Conservation (phyloP, 1,139 yeast genomes). For the Diutina mesorugosa region DNA sequence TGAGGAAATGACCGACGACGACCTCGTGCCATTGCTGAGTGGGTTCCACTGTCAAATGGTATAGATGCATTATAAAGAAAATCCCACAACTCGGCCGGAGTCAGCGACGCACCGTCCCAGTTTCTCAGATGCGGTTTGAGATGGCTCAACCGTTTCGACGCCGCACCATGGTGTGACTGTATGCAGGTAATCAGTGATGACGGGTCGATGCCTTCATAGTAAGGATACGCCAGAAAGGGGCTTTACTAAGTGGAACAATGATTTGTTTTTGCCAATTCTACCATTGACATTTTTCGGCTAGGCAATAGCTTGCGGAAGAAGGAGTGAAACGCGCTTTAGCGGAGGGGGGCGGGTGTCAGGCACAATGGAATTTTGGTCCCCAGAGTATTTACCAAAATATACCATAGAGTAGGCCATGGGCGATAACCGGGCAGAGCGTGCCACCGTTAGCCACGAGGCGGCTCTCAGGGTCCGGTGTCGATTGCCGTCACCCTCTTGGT, state of each 20-base stretch:
- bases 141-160: too few species aligned
- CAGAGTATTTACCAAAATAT: neutral
- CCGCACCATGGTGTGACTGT: too few species aligned
- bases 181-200: too few species aligned
- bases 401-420: neutral
- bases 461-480: neutral
- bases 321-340: neutral
- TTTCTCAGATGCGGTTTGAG: too few species aligned
- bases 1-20: constrained; percentile 57
- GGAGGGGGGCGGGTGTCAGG: neutral
- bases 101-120: too few species aligned
- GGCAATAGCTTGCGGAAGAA: neutral
- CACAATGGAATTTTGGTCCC: neutral
- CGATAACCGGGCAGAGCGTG: neutral
- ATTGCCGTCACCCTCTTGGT: neutral
- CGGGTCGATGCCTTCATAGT: too few species aligned
- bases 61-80: constrained; percentile 19
- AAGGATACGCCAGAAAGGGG: too few species aligned
- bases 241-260: too few species aligned
- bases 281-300: neutral
- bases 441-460: neutral
- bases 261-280: too few species aligned
- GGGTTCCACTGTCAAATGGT: constrained; percentile 51
- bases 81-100: too few species aligned
- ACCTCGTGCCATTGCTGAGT: constrained; percentile 43